Percentiles rank a stretch among this genome's conserved stretches.
These are phyloP conservation scores for Tetradesmus lagerheimii DNA, from an alignment of 139 green algal genomes.

Conservation along the genomic window DNA sequence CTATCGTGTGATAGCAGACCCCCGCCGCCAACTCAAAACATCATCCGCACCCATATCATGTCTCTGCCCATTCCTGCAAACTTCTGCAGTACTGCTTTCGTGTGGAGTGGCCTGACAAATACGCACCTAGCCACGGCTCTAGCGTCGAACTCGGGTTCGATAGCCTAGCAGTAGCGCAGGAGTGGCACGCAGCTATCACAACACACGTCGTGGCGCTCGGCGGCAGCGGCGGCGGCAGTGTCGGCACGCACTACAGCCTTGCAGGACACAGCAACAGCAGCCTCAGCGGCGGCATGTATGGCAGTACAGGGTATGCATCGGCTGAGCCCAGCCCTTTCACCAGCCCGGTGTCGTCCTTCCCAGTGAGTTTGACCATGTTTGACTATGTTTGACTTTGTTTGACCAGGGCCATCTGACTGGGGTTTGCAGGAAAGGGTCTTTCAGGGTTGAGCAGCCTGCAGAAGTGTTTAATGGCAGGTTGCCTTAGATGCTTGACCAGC, in stretches of 20 bases:
- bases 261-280: slow-evolving; percentile 16
- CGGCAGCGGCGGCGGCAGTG: neutral
- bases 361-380: slow-evolving; percentile 23
- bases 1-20: too few relatives aligned
- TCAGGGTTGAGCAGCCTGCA: too few relatives aligned
- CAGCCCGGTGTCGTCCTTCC: slow-evolving; percentile 31
- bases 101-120: slow-evolving; percentile 49
- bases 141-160: slow-evolving; percentile 45
- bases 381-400: neutral
- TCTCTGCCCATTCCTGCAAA: neutral
- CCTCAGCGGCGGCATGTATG: neutral
- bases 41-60: neutral
- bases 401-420: neutral
- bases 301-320: neutral
- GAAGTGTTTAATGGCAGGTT: too few relatives aligned
- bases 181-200: slow-evolving; percentile 19
- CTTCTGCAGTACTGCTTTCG: slow-evolving; percentile 44
- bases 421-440: too few relatives aligned
- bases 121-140: slow-evolving; percentile 26
- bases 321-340: slow-evolving; percentile 24
- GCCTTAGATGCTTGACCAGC: too few relatives aligned
- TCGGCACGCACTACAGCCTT: neutral
- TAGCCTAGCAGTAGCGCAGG: neutral
- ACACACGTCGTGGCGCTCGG: neutral
- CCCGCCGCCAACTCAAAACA: too few relatives aligned